phyloP scores from a whole-genome alignment of 305 asterid species.

The Fraxinus latifolia region DNA sequence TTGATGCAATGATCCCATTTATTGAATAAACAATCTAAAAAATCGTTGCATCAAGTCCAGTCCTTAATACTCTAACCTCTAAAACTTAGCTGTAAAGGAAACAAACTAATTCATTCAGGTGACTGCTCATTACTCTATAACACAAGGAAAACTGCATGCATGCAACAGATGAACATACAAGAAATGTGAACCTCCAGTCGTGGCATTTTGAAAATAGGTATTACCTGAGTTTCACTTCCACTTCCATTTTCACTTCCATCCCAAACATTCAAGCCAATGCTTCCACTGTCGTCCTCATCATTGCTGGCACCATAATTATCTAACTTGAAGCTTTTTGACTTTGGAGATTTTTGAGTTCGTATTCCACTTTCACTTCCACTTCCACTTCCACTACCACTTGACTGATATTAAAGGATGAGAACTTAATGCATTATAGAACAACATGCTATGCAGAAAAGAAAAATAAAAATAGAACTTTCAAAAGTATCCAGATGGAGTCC shows the following conservation, averaged over 20 bases:
- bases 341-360: not conserved
- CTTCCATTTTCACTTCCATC: slow-evolving; percentile 9
- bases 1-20: not conserved
- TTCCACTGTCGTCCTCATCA: slow-evolving; percentile 6
- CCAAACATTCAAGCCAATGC: slow-evolving; percentile 9
- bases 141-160: not conserved
- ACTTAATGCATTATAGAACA: not conserved
- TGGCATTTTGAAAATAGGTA: not conserved
- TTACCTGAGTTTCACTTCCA: slow-evolving; percentile 11
- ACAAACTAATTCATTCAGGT: not conserved
- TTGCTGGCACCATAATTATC: slow-evolving; percentile 6
- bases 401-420: slow-evolving; percentile 13
- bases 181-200: not conserved
- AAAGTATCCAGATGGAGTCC: not conserved
- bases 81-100: not conserved
- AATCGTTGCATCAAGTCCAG: not conserved
- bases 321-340: not conserved
- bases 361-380: slow-evolving; percentile 9
- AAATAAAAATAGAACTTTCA: not conserved
- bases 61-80: not conserved
- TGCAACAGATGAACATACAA: not conserved
- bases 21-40: not conserved
- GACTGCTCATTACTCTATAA: not conserved
- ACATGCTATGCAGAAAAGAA: not conserved
- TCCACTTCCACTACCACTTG: slow-evolving; percentile 5